Evolutionary conservation across 169 alveolate species (phyloP), one percentile per base, ranked within the genome.

Genomic region (Neospora caninum): DNA sequence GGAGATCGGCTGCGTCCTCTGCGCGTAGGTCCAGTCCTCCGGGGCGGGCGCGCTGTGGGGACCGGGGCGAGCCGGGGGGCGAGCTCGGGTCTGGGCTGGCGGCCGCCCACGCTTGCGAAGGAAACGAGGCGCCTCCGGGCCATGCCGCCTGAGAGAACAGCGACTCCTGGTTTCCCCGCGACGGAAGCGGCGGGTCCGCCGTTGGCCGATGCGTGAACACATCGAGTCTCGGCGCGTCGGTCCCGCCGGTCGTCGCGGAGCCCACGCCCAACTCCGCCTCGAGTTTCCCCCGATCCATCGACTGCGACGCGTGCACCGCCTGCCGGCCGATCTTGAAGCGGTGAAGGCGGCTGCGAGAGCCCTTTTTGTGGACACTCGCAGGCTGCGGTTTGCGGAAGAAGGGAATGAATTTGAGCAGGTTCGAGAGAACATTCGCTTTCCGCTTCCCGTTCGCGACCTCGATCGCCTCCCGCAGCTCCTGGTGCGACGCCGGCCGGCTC

Each of bases 401-500:
- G 0, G 53, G 54, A 9, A 41, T 43, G 53, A 27, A 82, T 13
- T 82, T 82, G 88, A 39, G 41, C 39, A 82, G 38, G 69, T 45
- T 67, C 83, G 58, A 45, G 42, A 64, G 70, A 45, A 67, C 84
- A 20, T 36, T 73, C 84, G 84, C 42, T 27, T 73, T 67, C 29
- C 94, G 80, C 84, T 80, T 36, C 67, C 94, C 94, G 83, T 91
- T 91, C 53, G 83, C 82, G 18, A 70, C 83, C 43, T 91, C 94
- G 9, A 91, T 88, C 41, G 94, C 94, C 64, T 91, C 94, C 64
- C 67, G 49, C 58, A 91, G 39, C 91, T 91, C 94, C 83, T 25
- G 54, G 45, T 80, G 67, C 64, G 94, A 78, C 91, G 82, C 82
- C 27, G 94, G 94, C 29, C 94, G 78, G 29, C 69, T 53, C 36